These are phyloP conservation scores for rapeseed (Brassica napus) DNA, from an alignment of 345 rosid species.

Conservation along the genomic window Da-Ae NC_063441.1:11772501-11773000, in stretches of 20 bases:
- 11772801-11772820: not conserved
- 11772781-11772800: not conserved
- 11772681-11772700: conserved; percentile 28
- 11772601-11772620: conserved; percentile 55
- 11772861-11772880: not conserved
- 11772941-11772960: not conserved
- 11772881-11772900: not conserved
- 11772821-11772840: not conserved
- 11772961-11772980: not conserved
- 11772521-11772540: conserved; percentile 60
- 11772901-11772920: not conserved
- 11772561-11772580: conserved; percentile 75
- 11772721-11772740: conserved; percentile 12
- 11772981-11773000: not conserved
- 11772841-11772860: too few species aligned
- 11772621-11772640: conserved; percentile 57
- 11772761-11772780: conserved; percentile 6
- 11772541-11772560: conserved; percentile 64
- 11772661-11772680: conserved; percentile 33
- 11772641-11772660: conserved; percentile 1
- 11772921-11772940: too few species aligned
- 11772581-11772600: conserved; percentile 73
- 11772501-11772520: conserved; percentile 91
- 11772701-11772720: conserved; percentile 1
- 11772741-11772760: conserved; percentile 21